phyloP scores from a whole-genome alignment of 179 eudicot genomes.

The Silene coronaria region DNA sequence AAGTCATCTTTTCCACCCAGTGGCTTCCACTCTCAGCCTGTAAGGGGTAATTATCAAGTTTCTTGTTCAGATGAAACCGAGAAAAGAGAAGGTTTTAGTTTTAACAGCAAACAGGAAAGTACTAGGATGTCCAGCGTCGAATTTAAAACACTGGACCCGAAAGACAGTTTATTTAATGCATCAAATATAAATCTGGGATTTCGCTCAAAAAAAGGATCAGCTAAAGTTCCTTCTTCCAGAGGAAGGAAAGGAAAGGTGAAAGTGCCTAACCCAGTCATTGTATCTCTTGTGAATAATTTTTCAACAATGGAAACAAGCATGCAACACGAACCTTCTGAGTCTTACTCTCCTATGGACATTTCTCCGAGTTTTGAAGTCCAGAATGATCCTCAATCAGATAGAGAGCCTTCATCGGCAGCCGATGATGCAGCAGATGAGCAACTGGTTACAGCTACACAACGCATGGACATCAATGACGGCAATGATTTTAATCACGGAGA shows the following conservation, averaged over 20 bases:
- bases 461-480: constrained; percentile 31
- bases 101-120: constrained; percentile 24
- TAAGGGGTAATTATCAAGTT: constrained; percentile 20
- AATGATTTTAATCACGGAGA: constrained; percentile 23
- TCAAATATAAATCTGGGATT: constrained; percentile 26
- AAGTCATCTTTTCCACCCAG: constrained; percentile 22
- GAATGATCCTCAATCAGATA: constrained; percentile 31
- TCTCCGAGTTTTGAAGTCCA: constrained; percentile 33
- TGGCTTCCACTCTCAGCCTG: constrained; percentile 20
- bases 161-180: constrained; percentile 19
- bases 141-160: constrained; percentile 27
- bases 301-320: constrained; percentile 25
- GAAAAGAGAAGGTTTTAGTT: constrained; percentile 26
- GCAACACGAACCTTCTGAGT: constrained; percentile 29
- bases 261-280: constrained; percentile 23
- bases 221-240: constrained; percentile 23
- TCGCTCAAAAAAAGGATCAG: constrained; percentile 29
- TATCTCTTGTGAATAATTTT: constrained; percentile 23
- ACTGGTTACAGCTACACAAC: constrained; percentile 32
- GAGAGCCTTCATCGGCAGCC: constrained; percentile 46
- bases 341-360: constrained; percentile 41
- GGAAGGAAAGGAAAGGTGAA: constrained; percentile 32
- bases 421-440: constrained; percentile 29
- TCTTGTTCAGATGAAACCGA: constrained; percentile 27
- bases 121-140: constrained; percentile 25